A percentile compares a stretch with the other conserved stretches of the same genome.
These are phyloP conservation scores for Trichocladium uniseriatum DNA, from an alignment of 495 filamentous ascomycete genomes.

Conservation along the genomic window DNA sequence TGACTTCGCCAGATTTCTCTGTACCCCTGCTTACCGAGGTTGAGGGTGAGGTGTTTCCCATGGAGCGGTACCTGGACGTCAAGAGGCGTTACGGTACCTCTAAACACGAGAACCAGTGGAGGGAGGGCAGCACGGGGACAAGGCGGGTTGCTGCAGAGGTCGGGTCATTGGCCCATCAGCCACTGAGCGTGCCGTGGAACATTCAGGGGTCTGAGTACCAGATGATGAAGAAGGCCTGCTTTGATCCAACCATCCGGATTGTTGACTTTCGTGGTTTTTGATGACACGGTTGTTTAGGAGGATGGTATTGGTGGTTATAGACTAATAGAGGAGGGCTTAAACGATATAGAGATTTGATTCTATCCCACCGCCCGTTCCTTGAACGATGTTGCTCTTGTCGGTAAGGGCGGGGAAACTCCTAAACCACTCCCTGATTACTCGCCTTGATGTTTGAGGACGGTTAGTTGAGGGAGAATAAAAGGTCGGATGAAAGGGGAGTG, in stretches of 20 bases:
- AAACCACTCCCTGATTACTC: no score
- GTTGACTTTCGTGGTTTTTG: conserved; percentile 3
- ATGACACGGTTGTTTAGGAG: not conserved
- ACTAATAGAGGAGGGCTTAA: no score
- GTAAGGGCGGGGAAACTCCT: no score
- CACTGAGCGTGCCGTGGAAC: conserved; percentile 12
- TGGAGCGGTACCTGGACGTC: conserved; percentile 15
- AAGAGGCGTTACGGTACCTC: conserved; percentile 7
- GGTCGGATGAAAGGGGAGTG: no score
- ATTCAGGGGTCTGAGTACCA: conserved; percentile 14
- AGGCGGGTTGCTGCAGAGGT: conserved; percentile 7
- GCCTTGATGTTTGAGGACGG: no score
- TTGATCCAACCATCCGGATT: conserved; percentile 13
- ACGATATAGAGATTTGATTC: no score
- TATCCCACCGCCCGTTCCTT: no score
- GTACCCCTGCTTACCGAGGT: conserved; percentile 7
- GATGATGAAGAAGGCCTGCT: conserved; percentile 12
- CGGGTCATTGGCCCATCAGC: conserved; percentile 2
- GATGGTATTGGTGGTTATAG: not conserved
- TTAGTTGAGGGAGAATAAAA: no score
- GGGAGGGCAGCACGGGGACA: not conserved
- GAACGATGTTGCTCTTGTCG: no score
- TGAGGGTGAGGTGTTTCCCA: not conserved
- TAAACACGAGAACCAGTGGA: conserved; percentile 3
- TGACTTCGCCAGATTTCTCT: conserved; percentile 12